phyloP scores from a whole-genome alignment of 2,329 filamentous ascomycete genomes.

The Chrysoporthe cubensis region DNA sequence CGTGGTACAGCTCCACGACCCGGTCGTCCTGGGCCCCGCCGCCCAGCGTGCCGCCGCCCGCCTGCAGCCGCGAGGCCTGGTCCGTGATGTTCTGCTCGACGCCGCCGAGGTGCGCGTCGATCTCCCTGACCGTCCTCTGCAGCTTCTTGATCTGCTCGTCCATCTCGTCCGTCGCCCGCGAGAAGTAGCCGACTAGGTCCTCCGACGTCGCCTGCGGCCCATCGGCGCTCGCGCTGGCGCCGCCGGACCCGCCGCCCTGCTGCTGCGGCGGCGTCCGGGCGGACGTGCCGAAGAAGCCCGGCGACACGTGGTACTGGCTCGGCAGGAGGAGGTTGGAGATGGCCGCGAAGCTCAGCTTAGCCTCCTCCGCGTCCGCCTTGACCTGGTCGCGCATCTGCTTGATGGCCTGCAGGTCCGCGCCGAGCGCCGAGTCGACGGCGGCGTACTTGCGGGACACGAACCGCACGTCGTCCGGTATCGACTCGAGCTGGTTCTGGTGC shows the following conservation, averaged over 20 bases:
- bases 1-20: constrained; percentile 57
- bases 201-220: constrained; percentile 45
- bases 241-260: constrained; percentile 46
- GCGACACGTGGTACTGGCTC: constrained; percentile 52
- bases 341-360: constrained; percentile 49
- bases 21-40: constrained; percentile 48
- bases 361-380: constrained; percentile 46
- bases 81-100: constrained; percentile 64
- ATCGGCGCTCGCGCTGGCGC: constrained; percentile 49
- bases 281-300: constrained; percentile 40
- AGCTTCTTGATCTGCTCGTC: constrained; percentile 59
- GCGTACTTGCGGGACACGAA: constrained; percentile 51
- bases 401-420: constrained; percentile 47
- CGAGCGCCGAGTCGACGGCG: constrained; percentile 46
- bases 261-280: constrained; percentile 34
- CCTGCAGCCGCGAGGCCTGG: constrained; percentile 60
- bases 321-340: constrained; percentile 53
- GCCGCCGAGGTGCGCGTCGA: constrained; percentile 66
- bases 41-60: constrained; percentile 42
- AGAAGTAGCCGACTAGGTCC: constrained; percentile 68
- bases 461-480: constrained; percentile 48
- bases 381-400: constrained; percentile 47
- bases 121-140: constrained; percentile 62
- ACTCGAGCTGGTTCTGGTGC: constrained; percentile 47
- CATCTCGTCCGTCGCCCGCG: constrained; percentile 65